Conservation (phyloP, 108 stramenopile genomes). For the Nitzschia sp. region DNA sequence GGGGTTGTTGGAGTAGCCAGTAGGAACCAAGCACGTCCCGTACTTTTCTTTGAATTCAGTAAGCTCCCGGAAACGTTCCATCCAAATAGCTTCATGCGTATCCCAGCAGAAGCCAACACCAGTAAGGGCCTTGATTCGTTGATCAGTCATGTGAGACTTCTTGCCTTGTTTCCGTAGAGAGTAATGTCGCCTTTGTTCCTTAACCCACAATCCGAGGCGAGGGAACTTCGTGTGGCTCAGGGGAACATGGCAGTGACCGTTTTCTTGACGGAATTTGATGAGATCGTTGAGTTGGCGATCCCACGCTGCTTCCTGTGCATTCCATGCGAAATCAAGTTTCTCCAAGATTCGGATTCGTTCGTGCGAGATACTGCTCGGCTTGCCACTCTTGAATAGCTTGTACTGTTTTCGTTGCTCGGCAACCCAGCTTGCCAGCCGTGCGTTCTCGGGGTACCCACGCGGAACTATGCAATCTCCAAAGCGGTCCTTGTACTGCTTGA, state of each 20-base stretch:
- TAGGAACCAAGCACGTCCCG: slow-evolving; percentile 39
- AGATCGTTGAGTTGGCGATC: slow-evolving; percentile 22
- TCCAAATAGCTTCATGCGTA: slow-evolving; percentile 36
- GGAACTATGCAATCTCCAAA: slow-evolving; percentile 32
- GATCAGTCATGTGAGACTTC: slow-evolving; percentile 28
- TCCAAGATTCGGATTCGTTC: slow-evolving; percentile 37
- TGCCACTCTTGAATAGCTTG: slow-evolving; percentile 33
- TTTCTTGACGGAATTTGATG: slow-evolving; percentile 26
- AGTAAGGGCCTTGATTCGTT: slow-evolving; percentile 32
- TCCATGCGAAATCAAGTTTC: slow-evolving; percentile 50
- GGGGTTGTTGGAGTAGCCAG: slow-evolving; percentile 25
- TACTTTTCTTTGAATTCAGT: slow-evolving; percentile 15
- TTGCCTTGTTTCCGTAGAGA: slow-evolving; percentile 30
- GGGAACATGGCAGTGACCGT: slow-evolving; percentile 62
- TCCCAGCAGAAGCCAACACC: slow-evolving; percentile 61
- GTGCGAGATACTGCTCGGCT: slow-evolving; percentile 43
- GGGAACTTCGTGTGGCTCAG: slow-evolving; percentile 38
- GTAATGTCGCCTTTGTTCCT: slow-evolving; percentile 55
- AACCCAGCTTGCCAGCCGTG: slow-evolving; percentile 29
- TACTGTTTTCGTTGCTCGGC: slow-evolving; percentile 28
- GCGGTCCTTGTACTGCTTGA: slow-evolving; percentile 23
- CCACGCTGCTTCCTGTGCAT: slow-evolving; percentile 25
- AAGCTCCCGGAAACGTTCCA: slow-evolving; percentile 31
- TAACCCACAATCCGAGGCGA: slow-evolving; percentile 60
- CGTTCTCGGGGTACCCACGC: slow-evolving; percentile 14